These are phyloP conservation scores for Polytrichum commune DNA, from an alignment of 225 moss, liverwort and hornwort genomes.

Conservation along the genomic window DNA sequence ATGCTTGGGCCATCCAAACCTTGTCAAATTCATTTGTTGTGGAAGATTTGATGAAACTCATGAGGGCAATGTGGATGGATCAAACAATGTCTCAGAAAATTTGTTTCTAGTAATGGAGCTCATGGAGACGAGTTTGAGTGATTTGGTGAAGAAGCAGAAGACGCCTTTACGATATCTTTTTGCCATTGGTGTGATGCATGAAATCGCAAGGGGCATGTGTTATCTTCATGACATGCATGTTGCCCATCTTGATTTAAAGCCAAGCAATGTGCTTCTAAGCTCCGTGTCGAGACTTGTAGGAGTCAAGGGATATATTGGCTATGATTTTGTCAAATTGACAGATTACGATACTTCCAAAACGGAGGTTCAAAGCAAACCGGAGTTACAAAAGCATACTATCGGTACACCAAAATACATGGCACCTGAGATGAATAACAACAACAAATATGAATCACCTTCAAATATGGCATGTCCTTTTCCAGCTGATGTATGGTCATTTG, in stretches of 20 bases:
- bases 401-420: background rate
- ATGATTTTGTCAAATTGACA: background rate
- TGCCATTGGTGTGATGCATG: background rate
- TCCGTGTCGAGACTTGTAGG: background rate
- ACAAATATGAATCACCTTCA: no score
- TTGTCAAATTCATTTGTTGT: constrained; percentile 23
- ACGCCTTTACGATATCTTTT: background rate
- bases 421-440: no score
- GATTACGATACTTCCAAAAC: background rate
- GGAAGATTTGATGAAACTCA: background rate
- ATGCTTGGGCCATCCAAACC: constrained; percentile 10
- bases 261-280: background rate
- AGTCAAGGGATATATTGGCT: no score
- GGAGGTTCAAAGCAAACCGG: background rate
- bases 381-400: background rate
- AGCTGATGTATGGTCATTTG: no score
- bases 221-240: constrained; percentile 6
- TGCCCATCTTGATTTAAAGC: constrained; percentile 8
- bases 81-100: no score
- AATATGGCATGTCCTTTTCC: no score
- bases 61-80: background rate
- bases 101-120: background rate
- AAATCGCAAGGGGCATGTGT: constrained; percentile 5
- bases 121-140: background rate
- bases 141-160: background rate